phyloP scores from a whole-genome alignment of 331 rosid genomes.

The Cydonia oblonga region DNA sequence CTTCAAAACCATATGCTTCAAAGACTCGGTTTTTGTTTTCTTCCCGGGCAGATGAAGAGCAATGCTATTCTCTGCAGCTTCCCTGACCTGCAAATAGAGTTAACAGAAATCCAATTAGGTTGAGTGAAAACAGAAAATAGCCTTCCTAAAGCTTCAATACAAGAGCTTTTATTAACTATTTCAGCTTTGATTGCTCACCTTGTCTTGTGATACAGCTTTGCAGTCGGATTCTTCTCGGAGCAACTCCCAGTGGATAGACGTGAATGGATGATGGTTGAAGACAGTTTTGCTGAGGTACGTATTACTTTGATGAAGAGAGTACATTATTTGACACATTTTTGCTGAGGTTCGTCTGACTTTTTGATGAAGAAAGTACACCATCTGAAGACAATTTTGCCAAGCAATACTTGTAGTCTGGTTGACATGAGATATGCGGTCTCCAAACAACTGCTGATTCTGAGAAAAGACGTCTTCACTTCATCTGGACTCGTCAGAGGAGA shows the following conservation, averaged over 20 bases:
- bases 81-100: background rate
- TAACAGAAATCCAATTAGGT: background rate
- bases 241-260: background rate
- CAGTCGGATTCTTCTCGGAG: slow-evolving; percentile 4
- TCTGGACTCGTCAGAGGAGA: background rate
- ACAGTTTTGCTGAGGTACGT: background rate
- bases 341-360: no score
- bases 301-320: background rate
- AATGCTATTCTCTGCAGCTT: background rate
- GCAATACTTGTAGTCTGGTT: background rate
- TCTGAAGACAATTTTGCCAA: no score
- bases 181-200: background rate
- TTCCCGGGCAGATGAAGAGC: background rate
- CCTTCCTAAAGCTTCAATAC: background rate
- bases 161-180: background rate
- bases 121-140: background rate
- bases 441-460: background rate
- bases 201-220: background rate
- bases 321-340: background rate
- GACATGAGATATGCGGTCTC: background rate
- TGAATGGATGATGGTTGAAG: background rate
- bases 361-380: no score
- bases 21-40: background rate
- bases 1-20: background rate
- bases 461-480: background rate